Evolutionary conservation across 2,329 filamentous ascomycete genomes (phyloP).

Genomic region (Neofusicoccum kwambonambiense): DNA sequence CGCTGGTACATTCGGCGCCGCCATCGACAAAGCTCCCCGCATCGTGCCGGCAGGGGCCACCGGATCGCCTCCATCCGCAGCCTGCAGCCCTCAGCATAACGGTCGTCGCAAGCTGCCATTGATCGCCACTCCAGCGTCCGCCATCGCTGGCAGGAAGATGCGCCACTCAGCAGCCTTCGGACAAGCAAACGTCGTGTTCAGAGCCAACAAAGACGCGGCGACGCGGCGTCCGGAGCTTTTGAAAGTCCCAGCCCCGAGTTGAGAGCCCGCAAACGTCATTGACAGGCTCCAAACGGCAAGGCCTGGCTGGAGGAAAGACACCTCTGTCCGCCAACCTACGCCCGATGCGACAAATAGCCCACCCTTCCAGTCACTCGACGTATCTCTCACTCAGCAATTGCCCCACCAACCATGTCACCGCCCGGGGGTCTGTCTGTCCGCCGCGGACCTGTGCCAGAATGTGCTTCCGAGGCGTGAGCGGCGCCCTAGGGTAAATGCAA

Average conservation of each 20-base stretch:
- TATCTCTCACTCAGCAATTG: neutral
- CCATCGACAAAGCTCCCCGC: conserved; percentile 9
- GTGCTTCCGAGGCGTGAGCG: neutral
- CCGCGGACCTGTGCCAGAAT: neutral
- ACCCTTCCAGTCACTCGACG: neutral
- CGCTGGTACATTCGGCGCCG: conserved; percentile 8
- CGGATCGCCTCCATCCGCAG: neutral
- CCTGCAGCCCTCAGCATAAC: neutral
- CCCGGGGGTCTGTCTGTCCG: conserved; percentile 2
- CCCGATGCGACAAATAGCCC: conserved; percentile 12
- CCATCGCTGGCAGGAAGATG: neutral
- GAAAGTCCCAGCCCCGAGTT: neutral
- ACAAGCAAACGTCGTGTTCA: neutral
- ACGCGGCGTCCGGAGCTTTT: neutral
- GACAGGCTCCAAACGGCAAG: conserved; percentile 10
- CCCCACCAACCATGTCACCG: conserved; percentile 6
- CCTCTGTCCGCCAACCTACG: neutral
- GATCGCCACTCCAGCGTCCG: neutral
- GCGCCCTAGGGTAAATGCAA: conserved; percentile 1
- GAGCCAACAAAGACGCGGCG: neutral
- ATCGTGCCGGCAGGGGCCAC: neutral
- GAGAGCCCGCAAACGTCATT: conserved; percentile 13
- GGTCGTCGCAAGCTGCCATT: neutral
- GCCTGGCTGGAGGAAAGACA: neutral
- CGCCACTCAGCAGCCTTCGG: neutral